Conservation (phyloP, 371 early-diverging fungal species). For the Rhizomucor pusillus region DNA sequence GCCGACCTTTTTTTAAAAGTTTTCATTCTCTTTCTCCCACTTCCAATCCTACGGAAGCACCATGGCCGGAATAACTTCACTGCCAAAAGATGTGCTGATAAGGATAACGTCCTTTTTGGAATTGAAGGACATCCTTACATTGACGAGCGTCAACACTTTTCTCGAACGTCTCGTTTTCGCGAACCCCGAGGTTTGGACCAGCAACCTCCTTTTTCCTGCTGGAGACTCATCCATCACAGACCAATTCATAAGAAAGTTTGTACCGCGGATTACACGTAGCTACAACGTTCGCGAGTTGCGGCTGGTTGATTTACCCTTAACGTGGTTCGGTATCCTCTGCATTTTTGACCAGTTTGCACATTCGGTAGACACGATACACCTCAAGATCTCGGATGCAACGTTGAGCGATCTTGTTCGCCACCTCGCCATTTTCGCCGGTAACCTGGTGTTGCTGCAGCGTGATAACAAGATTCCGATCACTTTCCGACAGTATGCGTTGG, state of each 20-base stretch:
- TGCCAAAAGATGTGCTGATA: slow-evolving; percentile 6
- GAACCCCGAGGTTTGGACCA: slow-evolving; percentile 33
- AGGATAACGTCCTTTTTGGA: slow-evolving; percentile 9
- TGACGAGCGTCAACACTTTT: slow-evolving; percentile 12
- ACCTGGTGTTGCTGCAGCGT: slow-evolving; percentile 32
- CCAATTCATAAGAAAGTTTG: slow-evolving; percentile 20
- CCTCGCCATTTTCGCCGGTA: slow-evolving; percentile 36
- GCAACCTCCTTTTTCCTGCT: slow-evolving; percentile 27
- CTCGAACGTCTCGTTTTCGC: slow-evolving; percentile 20
- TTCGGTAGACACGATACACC: slow-evolving; percentile 30
- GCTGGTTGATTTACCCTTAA: slow-evolving; percentile 30
- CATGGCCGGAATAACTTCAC: too few species aligned
- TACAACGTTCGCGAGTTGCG: slow-evolving; percentile 31
- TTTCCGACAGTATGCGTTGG: slow-evolving; percentile 36
- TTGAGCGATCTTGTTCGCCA: slow-evolving; percentile 25
- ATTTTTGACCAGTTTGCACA: slow-evolving; percentile 50
- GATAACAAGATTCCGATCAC: slow-evolving; percentile 42
- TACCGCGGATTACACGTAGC: slow-evolving; percentile 36
- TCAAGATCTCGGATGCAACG: slow-evolving; percentile 9
- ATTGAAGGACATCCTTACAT: slow-evolving; percentile 14
- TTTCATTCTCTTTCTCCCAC: too few species aligned
- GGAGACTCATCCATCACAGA: slow-evolving; percentile 32
- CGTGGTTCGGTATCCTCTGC: slow-evolving; percentile 33
- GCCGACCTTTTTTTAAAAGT: too few species aligned
- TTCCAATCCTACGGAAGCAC: too few species aligned